Conservation (phyloP, 768 basidiomycete genomes). For the Agrocybe praecox region DNA sequence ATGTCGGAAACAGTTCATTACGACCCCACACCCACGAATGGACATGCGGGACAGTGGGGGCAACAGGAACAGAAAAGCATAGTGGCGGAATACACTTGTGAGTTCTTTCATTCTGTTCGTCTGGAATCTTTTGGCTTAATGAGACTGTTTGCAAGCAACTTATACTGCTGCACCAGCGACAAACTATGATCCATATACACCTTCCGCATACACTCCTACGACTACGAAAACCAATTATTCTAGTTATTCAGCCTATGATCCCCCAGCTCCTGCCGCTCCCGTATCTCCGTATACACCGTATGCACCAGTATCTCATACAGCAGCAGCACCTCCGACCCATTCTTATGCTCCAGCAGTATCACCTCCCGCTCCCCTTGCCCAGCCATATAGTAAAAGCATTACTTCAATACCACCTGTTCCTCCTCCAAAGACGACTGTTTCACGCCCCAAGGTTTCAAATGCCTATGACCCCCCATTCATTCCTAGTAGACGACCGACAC, state of each 20-base stretch:
- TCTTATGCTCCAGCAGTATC: constrained; percentile 2
- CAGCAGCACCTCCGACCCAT: neutral
- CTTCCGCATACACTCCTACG: neutral
- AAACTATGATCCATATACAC: neutral
- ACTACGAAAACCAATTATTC: constrained; percentile 6
- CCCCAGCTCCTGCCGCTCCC: neutral
- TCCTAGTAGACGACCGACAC: constrained; percentile 18
- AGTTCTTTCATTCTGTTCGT: neutral
- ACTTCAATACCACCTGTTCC: constrained; percentile 32
- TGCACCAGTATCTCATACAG: neutral
- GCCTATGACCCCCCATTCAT: constrained; percentile 81
- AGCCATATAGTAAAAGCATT: neutral
- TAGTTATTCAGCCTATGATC: constrained; percentile 12
- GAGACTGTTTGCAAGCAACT: neutral
- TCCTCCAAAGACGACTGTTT: constrained; percentile 42
- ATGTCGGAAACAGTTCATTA: neutral
- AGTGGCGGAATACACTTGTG: constrained; percentile 6
- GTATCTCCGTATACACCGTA: constrained; percentile 2
- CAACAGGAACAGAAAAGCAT: neutral
- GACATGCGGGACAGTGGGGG: constrained; percentile 7
- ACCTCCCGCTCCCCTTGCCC: neutral
- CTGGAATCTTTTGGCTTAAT: neutral
- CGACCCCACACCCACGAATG: neutral
- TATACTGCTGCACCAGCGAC: neutral
- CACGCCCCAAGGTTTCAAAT: constrained; percentile 65